These are phyloP conservation scores for Pyricularia sp. DNA, from an alignment of 2,329 filamentous ascomycete species.

Conservation along the genomic window DNA sequence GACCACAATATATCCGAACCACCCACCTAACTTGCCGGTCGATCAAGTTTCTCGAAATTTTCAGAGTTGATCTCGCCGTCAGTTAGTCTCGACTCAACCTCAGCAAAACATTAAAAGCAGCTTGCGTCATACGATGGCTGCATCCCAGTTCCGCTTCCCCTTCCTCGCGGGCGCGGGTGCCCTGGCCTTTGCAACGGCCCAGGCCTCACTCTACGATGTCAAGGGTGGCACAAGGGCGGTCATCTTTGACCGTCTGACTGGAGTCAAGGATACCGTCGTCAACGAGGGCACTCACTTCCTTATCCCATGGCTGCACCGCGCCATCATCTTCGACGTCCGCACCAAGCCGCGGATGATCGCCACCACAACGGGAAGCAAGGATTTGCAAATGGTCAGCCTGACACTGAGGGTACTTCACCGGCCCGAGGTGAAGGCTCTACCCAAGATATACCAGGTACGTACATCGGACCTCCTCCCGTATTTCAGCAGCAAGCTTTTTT, in stretches of 20 bases:
- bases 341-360: slow-evolving; percentile 96
- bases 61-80: neutral
- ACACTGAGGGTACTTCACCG: slow-evolving; percentile 90
- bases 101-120: neutral
- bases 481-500: too few species aligned
- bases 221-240: slow-evolving; percentile 88
- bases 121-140: neutral
- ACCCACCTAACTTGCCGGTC: too few species aligned
- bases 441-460: slow-evolving; percentile 94
- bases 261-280: slow-evolving; percentile 84
- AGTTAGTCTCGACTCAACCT: neutral
- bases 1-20: neutral
- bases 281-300: slow-evolving; percentile 97
- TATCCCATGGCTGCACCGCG: slow-evolving; percentile 87
- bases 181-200: slow-evolving; percentile 51
- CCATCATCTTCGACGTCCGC: slow-evolving; percentile 90
- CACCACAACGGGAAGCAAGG: slow-evolving; percentile 95
- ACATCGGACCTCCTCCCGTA: neutral
- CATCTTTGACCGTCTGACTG: slow-evolving; percentile 88
- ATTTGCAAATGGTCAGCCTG: slow-evolving; percentile 99
- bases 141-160: neutral
- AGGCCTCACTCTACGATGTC: slow-evolving; percentile 90
- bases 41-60: neutral
- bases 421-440: slow-evolving; percentile 81
- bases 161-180: slow-evolving; percentile 15